A percentile compares a stretch with the other conserved stretches of the same genome.
Conservation (phyloP, 2,329 filamentous ascomycete species). For the Dactylellina drechsleri region DNA sequence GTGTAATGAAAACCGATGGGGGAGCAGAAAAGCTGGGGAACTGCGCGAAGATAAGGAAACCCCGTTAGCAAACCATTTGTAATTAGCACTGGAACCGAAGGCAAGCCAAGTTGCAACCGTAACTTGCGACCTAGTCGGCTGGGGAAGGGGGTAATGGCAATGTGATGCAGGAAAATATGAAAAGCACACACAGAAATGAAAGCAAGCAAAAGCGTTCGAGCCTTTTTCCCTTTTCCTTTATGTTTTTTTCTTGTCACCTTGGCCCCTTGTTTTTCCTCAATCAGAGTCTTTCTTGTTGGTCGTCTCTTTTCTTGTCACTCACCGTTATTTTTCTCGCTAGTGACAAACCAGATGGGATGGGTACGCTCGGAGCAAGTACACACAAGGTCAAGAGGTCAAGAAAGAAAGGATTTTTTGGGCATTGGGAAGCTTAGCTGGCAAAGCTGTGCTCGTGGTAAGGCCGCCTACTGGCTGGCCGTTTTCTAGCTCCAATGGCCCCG, state of each 20-base stretch:
- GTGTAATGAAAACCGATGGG: conserved; percentile 53
- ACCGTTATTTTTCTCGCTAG: conserved; percentile 2
- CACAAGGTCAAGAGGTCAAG: conserved; percentile 39
- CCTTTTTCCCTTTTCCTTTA: neutral
- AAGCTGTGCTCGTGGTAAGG: conserved; percentile 47
- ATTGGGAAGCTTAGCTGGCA: conserved; percentile 56
- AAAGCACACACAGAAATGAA: neutral
- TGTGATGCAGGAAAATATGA: conserved; percentile 14
- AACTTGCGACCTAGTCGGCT: conserved; percentile 45
- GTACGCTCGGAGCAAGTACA: conserved; percentile 44
- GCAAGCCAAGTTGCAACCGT: conserved; percentile 22
- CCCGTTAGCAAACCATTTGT: conserved; percentile 55
- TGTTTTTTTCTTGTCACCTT: conserved; percentile 4
- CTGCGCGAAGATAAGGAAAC: conserved; percentile 54
- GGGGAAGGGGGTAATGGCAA: conserved; percentile 49
- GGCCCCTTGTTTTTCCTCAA: conserved; percentile 20
- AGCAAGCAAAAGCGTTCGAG: conserved; percentile 13
- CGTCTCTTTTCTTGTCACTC: conserved; percentile 1
- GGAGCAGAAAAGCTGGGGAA: conserved; percentile 53
- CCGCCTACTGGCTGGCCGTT: conserved; percentile 42
- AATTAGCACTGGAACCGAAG: conserved; percentile 35
- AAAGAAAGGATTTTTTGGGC: conserved; percentile 26
- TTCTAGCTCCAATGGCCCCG: conserved; percentile 29
- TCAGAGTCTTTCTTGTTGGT: neutral
- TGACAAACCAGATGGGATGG: conserved; percentile 30